Conservation (phyloP, 2,329 filamentous ascomycete genomes). For the Periconia macrospinosa region DNA sequence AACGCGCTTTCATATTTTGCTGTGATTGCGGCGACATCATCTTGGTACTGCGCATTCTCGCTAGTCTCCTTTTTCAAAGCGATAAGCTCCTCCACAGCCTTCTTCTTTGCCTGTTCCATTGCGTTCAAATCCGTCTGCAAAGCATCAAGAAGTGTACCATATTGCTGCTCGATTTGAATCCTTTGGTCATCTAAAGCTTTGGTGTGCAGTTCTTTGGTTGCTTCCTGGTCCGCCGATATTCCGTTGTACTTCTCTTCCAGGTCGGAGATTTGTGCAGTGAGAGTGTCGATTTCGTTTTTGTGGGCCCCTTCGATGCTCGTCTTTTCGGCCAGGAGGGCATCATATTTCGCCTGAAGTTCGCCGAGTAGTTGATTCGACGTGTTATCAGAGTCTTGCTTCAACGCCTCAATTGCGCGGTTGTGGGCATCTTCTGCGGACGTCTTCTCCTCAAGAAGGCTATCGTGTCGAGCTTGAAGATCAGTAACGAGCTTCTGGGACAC, state of each 20-base stretch:
- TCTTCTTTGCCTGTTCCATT: constrained; percentile 32
- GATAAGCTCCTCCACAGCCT: constrained; percentile 23
- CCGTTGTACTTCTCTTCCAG: constrained; percentile 24
- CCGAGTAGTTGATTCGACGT: constrained; percentile 28
- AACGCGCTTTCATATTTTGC: constrained; percentile 29
- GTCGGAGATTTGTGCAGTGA: constrained; percentile 23
- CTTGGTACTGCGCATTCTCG: constrained; percentile 18
- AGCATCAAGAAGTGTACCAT: constrained; percentile 30
- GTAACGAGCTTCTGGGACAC: constrained; percentile 26
- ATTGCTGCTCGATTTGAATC: constrained; percentile 35
- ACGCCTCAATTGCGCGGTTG: constrained; percentile 26
- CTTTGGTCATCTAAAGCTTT: constrained; percentile 27
- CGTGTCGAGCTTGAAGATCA: constrained; percentile 34
- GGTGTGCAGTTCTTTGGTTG: constrained; percentile 22
- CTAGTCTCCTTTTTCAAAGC: constrained; percentile 22
- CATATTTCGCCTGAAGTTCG: constrained; percentile 30
- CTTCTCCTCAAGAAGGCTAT: constrained; percentile 33
- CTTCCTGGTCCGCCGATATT: constrained; percentile 16
- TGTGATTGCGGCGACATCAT: constrained; percentile 21
- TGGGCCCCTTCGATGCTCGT: constrained; percentile 14
- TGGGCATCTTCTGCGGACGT: constrained; percentile 33
- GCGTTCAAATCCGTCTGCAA: constrained; percentile 26
- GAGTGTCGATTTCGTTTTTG: constrained; percentile 21
- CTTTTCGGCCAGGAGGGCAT: constrained; percentile 23
- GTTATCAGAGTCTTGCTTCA: constrained; percentile 34